Evolutionary conservation across 129 eudicot species (phyloP).

Genomic region (Mikania micrantha): DNA sequence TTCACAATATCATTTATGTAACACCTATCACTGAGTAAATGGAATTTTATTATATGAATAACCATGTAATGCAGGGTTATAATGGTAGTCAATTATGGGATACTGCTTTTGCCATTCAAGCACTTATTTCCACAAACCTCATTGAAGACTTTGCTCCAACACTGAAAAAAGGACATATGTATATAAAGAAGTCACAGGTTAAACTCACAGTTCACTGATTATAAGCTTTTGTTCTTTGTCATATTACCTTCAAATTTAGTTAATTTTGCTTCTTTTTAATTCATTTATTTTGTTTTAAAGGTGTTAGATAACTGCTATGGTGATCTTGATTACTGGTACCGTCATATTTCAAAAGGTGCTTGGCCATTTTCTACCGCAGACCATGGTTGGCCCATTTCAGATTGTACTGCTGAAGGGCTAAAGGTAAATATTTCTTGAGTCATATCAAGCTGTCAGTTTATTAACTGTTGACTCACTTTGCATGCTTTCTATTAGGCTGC

Average conservation of each 20-base stretch:
- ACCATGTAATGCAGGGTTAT: constrained; percentile 59
- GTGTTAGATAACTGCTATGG: constrained; percentile 79
- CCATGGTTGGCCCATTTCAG: constrained; percentile 99
- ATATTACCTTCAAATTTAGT: not conserved
- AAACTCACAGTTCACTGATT: not conserved
- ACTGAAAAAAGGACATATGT: constrained; percentile 65
- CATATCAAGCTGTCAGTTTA: not conserved
- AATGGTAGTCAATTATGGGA: constrained; percentile 98
- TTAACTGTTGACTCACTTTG: not conserved
- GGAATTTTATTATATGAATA: not conserved
- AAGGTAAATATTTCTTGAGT: constrained; percentile 45
- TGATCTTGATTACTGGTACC: constrained; percentile 71
- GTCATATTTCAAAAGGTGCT: constrained; percentile 95
- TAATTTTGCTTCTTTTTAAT: not conserved
- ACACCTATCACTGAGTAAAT: not conserved
- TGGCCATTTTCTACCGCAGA: constrained; percentile 99
- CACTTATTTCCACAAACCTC: constrained; percentile 67
- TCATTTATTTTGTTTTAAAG: constrained; percentile 29
- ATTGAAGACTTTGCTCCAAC: constrained; percentile 66
- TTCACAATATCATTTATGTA: not conserved
- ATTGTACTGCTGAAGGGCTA: constrained; percentile 92
- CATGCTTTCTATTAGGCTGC: constrained; percentile 46
- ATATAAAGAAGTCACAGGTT: constrained; percentile 77
- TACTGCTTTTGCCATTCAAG: constrained; percentile 72
- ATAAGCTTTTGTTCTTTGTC: not conserved